A percentile compares a stretch with the other conserved stretches of the same genome.
phyloP scores from a whole-genome alignment of 2,329 filamentous ascomycete genomes.

The Cladosporium colombiae region DNA sequence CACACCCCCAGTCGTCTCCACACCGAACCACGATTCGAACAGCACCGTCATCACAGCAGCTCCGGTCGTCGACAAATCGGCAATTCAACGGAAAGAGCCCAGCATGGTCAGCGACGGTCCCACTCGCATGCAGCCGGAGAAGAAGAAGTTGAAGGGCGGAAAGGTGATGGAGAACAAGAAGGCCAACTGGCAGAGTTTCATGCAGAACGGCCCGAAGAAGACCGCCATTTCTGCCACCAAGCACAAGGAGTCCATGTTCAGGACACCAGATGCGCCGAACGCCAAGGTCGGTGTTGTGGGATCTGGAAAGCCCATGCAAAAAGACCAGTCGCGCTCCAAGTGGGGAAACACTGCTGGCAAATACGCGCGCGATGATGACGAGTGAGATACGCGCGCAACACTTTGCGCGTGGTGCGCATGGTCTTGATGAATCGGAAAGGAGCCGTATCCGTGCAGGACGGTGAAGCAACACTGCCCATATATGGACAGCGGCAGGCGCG shows the following conservation, averaged over 20 bases:
- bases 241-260: constrained; percentile 36
- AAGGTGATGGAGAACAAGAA: constrained; percentile 90
- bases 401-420: not conserved
- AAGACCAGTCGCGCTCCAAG: constrained; percentile 57
- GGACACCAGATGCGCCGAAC: constrained; percentile 78
- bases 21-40: constrained; percentile 37
- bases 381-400: constrained; percentile 20
- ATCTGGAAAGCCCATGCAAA: constrained; percentile 93
- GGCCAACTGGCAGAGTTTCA: constrained; percentile 93
- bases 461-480: not conserved
- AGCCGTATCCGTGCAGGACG: not conserved
- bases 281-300: constrained; percentile 95
- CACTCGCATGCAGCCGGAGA: constrained; percentile 46
- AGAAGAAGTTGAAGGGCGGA: constrained; percentile 83
- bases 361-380: constrained; percentile 20
- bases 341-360: constrained; percentile 31
- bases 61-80: constrained; percentile 66
- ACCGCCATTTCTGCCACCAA: constrained; percentile 26
- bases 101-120: constrained; percentile 63
- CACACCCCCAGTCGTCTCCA: constrained; percentile 42
- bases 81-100: constrained; percentile 62
- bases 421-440: not conserved
- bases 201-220: constrained; percentile 60
- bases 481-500: not conserved
- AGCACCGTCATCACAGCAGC: constrained; percentile 65